Evolutionary conservation across 805 yeast genomes (phyloP), one percentile per base, ranked within the genome.

Genomic region (Candida xiaguanensis): DNA sequence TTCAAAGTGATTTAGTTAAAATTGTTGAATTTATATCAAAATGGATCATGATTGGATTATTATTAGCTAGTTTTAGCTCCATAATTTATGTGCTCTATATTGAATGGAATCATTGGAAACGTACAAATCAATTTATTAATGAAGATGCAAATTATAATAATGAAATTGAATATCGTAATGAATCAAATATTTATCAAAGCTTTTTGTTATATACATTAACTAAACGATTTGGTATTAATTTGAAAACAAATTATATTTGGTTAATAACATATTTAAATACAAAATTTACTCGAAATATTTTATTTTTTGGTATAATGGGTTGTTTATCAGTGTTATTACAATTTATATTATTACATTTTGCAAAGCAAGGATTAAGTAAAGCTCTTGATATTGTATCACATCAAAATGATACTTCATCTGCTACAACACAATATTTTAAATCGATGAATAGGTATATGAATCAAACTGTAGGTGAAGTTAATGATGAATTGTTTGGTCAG

Each of bases 401-500:
- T 23, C 11, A 30, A 9, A 25, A 19, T 13, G n/a, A 22, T 12
- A 14, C 26, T 2, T 15, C 11, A 8, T 19, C 31, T 5, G 41
- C 17, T 9, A 28, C 42, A 8, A 19, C 5, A 7, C 24, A 31
- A 11, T 45, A 43, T 27, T 19, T 57, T 9, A 43, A 42, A n/a
- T 33, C 45, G 4, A 78, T 89, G 0, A 88, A 88, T 51, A 41
- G 38, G 0, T 77, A 76, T 41, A 62, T 90, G 6, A 47, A 56
- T 5, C 37, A 45, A 0, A 72, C 80, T 29, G 80, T 85, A 52
- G 45, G 46, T 1, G 55, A 55, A 3, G 59, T 89, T 23, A 93
- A 93, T 57, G 61, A 70, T 3, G 75, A 80, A 26, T 46, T 88
- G 12, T 77, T 90, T 44, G 85, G 85, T 0, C 76, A 85, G 77